These are phyloP conservation scores for Galerina sulciceps DNA, from an alignment of 768 basidiomycete genomes.

Conservation along the genomic window DNA sequence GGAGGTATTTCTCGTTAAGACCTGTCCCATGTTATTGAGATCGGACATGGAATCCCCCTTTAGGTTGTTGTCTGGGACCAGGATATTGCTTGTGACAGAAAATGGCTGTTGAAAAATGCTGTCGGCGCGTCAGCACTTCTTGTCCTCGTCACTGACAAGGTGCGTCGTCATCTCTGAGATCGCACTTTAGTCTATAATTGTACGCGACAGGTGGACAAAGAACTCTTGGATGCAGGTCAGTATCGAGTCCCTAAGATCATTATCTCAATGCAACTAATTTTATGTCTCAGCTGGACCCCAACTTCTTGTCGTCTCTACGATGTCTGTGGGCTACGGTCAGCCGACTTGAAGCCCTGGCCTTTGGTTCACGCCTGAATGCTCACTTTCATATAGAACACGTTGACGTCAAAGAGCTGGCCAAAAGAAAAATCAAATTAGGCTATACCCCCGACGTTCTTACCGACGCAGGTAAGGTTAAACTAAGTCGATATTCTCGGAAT, in stretches of 20 bases:
- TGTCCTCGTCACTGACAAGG: slow-evolving; percentile 76
- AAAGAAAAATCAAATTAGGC: slow-evolving; percentile 73
- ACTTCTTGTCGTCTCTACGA: slow-evolving; percentile 87
- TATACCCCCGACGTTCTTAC: slow-evolving; percentile 95
- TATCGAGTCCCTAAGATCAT: background rate
- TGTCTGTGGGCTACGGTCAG: slow-evolving; percentile 89
- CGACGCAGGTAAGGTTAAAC: slow-evolving; percentile 67
- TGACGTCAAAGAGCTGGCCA: slow-evolving; percentile 59
- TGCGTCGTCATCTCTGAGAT: slow-evolving; percentile 23
- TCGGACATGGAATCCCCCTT: background rate
- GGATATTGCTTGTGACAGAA: slow-evolving; percentile 57
- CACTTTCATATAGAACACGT: slow-evolving; percentile 69
- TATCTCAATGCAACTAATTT: background rate
- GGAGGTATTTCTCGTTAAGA: slow-evolving; percentile 44
- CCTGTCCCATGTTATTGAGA: background rate
- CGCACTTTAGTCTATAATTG: background rate
- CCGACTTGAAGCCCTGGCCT: background rate
- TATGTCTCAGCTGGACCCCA: slow-evolving; percentile 64
- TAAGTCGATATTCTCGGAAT: background rate
- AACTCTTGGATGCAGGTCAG: slow-evolving; percentile 65
- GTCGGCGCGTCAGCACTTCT: slow-evolving; percentile 66
- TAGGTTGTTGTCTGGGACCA: slow-evolving; percentile 52
- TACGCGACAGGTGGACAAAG: slow-evolving; percentile 63
- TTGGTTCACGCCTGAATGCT: background rate
- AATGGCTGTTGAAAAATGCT: slow-evolving; percentile 78